Evolutionary conservation across 306 rosid genomes (phyloP), one percentile per base, ranked within the genome.

Genomic region (Glycyrrhiza uralensis): DNA sequence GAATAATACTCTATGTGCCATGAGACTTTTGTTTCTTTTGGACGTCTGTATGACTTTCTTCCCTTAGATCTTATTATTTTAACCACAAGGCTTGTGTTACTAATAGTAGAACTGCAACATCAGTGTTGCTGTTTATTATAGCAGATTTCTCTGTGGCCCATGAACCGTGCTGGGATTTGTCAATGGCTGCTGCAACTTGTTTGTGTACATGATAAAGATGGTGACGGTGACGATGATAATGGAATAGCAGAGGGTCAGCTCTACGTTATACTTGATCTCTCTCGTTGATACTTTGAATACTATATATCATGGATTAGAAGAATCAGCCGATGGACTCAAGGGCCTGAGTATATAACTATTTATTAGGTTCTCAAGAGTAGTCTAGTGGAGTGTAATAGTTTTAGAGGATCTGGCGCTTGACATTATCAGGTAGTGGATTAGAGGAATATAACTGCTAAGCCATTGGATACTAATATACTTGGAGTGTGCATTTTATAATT

Each of bases 151-250:
- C 36, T 5, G 51, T 47, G 79, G 69, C 5, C 11, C 13, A 36
- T 69, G 81, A 71, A 52, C 30, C 17, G 45, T 29, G 32, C 62
- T 36, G 80, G 75, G 58, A 38, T 66, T 74, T 69, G 65, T 49
- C 73, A 55, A 57, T 84, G 67, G 81, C 69, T 81, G 72, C 63
- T 72, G 68, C 38, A 38, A 45, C 64, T 75, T 66, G 71, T 73
- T 67, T 71, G 67, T 56, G 51, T 60, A 46, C 64, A 35, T n/a
- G 22, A 68, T 38, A 46, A 58, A 76, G 86, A 69, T 69, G 80
- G 41, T 7, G 59, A 58, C 44, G 30, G 38, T 50, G 79, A 14
- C 17, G 68, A 72, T 55, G 55, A 15, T 72, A 68, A 10, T 59
- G 33, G 66, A 24, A 45, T 69, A 81, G 62, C 55, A 46, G 46